These are phyloP conservation scores for Rubia occidens DNA, from an alignment of 305 asterid species.

Conservation along the genomic window DNA sequence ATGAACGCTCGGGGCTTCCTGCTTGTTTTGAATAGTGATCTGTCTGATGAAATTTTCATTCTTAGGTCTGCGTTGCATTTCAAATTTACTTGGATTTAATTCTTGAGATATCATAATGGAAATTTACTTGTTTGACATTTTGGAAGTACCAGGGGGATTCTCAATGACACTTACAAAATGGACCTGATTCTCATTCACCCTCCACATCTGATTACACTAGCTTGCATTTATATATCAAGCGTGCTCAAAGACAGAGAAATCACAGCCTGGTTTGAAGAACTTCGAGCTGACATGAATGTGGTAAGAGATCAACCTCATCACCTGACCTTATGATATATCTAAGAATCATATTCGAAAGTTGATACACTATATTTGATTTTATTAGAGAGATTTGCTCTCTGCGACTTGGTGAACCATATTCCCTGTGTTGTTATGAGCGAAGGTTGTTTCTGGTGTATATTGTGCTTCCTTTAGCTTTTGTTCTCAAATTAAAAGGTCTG, in stretches of 20 bases:
- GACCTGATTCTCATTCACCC: constrained; percentile 84
- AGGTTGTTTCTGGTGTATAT: not conserved
- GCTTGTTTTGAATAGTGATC: not conserved
- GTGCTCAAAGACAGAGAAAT: constrained; percentile 80
- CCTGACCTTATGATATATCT: not conserved
- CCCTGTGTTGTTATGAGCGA: not conserved
- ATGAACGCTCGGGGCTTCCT: not conserved
- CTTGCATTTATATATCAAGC: constrained; percentile 80
- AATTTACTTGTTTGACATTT: constrained; percentile 7
- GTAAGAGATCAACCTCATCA: constrained; percentile 29
- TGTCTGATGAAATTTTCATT: not conserved
- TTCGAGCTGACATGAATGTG: constrained; percentile 86
- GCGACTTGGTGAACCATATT: not conserved
- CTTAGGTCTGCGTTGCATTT: not conserved
- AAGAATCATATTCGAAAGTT: not conserved
- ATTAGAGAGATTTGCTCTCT: too few relatives aligned
- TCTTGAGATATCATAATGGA: not conserved
- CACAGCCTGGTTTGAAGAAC: constrained; percentile 98
- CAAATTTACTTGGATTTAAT: not conserved
- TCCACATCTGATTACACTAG: constrained; percentile 82
- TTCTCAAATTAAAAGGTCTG: not conserved
- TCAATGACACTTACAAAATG: constrained; percentile 91
- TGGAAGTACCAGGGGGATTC: constrained; percentile 58
- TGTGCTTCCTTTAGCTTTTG: not conserved
- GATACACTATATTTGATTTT: not conserved